Base-by-base conservation (phyloP, 331 rosid species). In the Quercus lobata region DNA sequence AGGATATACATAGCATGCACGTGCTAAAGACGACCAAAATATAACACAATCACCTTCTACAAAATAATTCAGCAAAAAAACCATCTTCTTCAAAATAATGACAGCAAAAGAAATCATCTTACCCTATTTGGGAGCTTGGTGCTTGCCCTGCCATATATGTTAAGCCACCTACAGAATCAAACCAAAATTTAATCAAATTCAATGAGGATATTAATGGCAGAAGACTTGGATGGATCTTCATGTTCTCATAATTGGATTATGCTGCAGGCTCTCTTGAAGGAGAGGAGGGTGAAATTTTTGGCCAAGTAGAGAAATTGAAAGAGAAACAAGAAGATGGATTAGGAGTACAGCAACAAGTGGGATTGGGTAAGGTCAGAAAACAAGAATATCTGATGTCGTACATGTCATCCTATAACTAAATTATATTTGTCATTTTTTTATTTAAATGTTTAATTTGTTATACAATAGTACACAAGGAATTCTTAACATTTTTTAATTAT, bases 71-170 rank as follows among this genome's bases (percentile, higher is more conserved):
- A 0, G 3, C 46, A 41, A 41, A 8, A 8, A 41, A 9, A 41
- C 46, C 11, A 37, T 37, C 46, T 41, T 37, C 10, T 37, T 41
- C 12, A 62, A 5, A 19, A 18, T 68, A 4, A 34, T 19, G 1
- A 29, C 25, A 68, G 72, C 9, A 35, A 35, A 10, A 57, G 14
- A 80, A 27, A 41, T 21, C 10, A 70, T 89, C 98, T 90, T 83
- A 94, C 98, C 76, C 86, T 78, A 91, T 86, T 65, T 84, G 97
- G 70, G 98, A 74, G 80, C 76, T 83, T 4, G 87, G 86, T 57
- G 91, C 76, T 76, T 87, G 93, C 21, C 84, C 89, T 24, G 96
- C 81, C 89, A 88, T 84, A 77, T 88, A 89, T 6, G 93, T 81
- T 72, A 92, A 81, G 57, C 93, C 93, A 54, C 94, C 98, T 94